A percentile compares a stretch with the other conserved stretches of the same genome.
Conservation (phyloP, 2,329 filamentous ascomycete genomes). For the Tolypocladium guangdongense region DNA sequence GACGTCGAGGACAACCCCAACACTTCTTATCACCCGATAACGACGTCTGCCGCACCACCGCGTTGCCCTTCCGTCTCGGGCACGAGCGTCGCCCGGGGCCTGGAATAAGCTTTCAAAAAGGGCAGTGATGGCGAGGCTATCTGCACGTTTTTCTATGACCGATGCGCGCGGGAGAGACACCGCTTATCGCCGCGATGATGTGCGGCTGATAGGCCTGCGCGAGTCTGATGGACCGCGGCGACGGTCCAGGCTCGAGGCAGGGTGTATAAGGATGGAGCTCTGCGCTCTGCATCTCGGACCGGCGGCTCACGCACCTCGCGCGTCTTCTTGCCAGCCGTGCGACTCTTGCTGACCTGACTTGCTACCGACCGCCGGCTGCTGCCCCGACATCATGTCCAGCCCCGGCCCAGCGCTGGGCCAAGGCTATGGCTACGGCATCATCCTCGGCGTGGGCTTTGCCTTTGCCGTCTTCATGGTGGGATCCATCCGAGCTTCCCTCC, state of each 20-base stretch:
- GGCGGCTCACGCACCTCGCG: not conserved
- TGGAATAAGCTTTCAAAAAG: not conserved
- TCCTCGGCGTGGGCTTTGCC: constrained; percentile 61
- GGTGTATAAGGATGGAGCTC: not conserved
- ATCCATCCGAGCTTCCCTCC: no score
- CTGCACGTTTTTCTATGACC: not conserved
- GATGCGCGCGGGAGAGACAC: not conserved
- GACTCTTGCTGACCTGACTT: not conserved
- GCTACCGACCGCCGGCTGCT: no score
- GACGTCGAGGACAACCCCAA: not conserved
- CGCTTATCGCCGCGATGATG: not conserved
- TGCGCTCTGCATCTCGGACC: not conserved
- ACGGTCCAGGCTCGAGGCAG: not conserved
- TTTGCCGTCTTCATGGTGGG: constrained; percentile 61
- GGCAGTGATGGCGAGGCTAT: not conserved
- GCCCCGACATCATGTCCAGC: constrained; percentile 5
- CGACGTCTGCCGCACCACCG: not conserved
- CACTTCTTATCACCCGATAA: not conserved
- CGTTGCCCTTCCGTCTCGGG: not conserved
- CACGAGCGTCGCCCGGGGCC: not conserved
- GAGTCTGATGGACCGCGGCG: no score
- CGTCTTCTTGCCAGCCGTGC: not conserved
- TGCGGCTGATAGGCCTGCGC: not conserved
- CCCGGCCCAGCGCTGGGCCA: constrained; percentile 34
- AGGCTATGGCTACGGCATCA: constrained; percentile 66